These are phyloP conservation scores for Chlorella sp. DNA, from an alignment of 139 green algal species.

Conservation along the genomic window DNA sequence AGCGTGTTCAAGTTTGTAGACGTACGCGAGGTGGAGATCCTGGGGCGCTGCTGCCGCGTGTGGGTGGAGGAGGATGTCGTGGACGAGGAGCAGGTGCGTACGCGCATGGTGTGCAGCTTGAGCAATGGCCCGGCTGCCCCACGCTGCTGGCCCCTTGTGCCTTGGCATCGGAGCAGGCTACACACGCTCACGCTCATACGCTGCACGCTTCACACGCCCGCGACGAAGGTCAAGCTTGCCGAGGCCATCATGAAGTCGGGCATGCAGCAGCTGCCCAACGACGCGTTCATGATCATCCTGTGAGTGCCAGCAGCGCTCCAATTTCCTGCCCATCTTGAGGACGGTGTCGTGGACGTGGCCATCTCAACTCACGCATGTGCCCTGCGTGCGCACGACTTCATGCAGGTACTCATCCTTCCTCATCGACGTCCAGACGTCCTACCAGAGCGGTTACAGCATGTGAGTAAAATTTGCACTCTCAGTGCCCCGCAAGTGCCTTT, in stretches of 20 bases:
- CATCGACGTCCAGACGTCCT: constrained; percentile 23
- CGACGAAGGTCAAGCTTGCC: too few relatives aligned
- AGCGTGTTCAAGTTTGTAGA: constrained; percentile 38
- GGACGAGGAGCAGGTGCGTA: constrained; percentile 7
- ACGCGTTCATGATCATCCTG: constrained; percentile 28
- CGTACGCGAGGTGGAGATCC: constrained; percentile 41
- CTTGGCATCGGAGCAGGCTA: too few relatives aligned
- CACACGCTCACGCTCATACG: too few relatives aligned
- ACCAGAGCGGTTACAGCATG: constrained; percentile 10
- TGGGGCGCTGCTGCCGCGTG: constrained; percentile 23
- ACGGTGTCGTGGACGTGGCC: too few relatives aligned
- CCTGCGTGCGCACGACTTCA: too few relatives aligned
- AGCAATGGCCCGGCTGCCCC: too few relatives aligned
- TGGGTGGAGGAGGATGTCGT: constrained; percentile 12
- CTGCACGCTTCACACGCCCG: too few relatives aligned
- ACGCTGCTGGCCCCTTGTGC: neutral
- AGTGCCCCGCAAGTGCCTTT: too few relatives aligned
- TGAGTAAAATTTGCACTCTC: neutral
- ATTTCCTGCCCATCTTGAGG: too few relatives aligned
- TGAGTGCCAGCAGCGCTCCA: too few relatives aligned
- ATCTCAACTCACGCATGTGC: too few relatives aligned
- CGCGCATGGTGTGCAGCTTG: neutral
- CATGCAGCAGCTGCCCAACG: constrained; percentile 15
- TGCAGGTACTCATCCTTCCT: constrained; percentile 26
- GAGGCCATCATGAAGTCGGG: constrained; percentile 18